A percentile compares a stretch with the other conserved stretches of the same genome.
phyloP scores from a whole-genome alignment of 2,329 filamentous ascomycete genomes.

The Paraphaeosphaeria sporulosa region DNA sequence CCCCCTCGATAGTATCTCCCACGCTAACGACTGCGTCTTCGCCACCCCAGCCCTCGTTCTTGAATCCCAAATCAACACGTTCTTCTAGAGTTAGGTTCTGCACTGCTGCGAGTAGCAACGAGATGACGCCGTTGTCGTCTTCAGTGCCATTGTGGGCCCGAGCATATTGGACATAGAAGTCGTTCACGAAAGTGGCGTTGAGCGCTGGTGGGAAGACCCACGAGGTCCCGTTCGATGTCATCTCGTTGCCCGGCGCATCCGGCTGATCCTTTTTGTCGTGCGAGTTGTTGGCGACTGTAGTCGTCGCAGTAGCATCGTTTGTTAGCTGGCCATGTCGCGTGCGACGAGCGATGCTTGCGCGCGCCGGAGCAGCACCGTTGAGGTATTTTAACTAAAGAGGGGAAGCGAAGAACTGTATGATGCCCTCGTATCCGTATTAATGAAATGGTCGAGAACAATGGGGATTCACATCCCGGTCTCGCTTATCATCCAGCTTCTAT shows the following conservation, averaged over 20 bases:
- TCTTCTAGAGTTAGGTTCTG: conserved; percentile 11
- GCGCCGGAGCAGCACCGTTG: background rate
- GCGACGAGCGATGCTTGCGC: background rate
- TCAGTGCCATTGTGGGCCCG: background rate
- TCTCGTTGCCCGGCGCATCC: background rate
- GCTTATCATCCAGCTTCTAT: conserved; percentile 11
- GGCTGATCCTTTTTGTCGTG: background rate
- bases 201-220: conserved; percentile 7
- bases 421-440: conserved; percentile 11
- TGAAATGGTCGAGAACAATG: conserved; percentile 4
- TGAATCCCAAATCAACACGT: conserved; percentile 4
- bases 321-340: background rate
- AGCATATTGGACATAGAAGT: background rate
- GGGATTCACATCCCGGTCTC: conserved; percentile 9
- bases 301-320: conserved; percentile 5
- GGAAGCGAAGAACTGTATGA: background rate
- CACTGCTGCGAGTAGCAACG: conserved; percentile 8
- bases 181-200: conserved; percentile 7
- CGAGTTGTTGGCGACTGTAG: background rate
- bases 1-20: conserved; percentile 12
- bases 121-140: background rate
- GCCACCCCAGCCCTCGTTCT: conserved; percentile 2
- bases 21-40: conserved; percentile 2
- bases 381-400: background rate
- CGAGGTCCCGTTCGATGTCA: conserved; percentile 7